Base-by-base conservation (phyloP, 768 basidiomycete genomes). In the Auriculariales sp. region DNA sequence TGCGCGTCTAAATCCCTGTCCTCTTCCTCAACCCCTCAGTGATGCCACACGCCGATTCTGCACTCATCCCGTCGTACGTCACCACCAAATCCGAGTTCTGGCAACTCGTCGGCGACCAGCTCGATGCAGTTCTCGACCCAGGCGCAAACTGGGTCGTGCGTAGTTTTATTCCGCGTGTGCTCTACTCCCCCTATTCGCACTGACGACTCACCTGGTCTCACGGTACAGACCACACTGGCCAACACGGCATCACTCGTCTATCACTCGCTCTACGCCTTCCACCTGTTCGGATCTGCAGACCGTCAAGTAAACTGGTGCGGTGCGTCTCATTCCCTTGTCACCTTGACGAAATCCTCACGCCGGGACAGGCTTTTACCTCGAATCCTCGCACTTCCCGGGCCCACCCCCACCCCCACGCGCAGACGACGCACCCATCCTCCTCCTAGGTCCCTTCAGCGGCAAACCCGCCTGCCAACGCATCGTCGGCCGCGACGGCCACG, bases 221-320 rank as follows among this genome's bases (percentile, higher is more conserved):
- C 47, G 46, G 45, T 42, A 14, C 57, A 90, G 87, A 73, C 94
- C n/a, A 91, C 90, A 61, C 71, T 91, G 19, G 77, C 89, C 35
- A 94, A 93, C 60, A 74, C 87, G 0, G 77, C 88, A 24, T 79
- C 88, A 5, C 64, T 93, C 47, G 73, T 95, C 35, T 94, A 79
- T 68, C 78, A 81, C 57, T 73, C 85, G 10, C 73, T 92, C 42
- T 73, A 77, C 44, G 79, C 78, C 14, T 93, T 82, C 54, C 65
- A 69, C 11, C 59, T 71, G 24, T 91, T 87, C 56, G 88, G 86
- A 27, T 57, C 58, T 30, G 69, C 70, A 14, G 66, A 74, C 31
- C 74, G 78, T 48, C 77, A 83, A 3, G 87, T 94, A 19, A 94
- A 94, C 60, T 97, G 92, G 93, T 83, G 83, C 68, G 93, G 93